Evolutionary conservation across 1,284 basidiomycete genomes (phyloP), one percentile per base, ranked within the genome.

Genomic region (Laetiporus sulphureus): DNA sequence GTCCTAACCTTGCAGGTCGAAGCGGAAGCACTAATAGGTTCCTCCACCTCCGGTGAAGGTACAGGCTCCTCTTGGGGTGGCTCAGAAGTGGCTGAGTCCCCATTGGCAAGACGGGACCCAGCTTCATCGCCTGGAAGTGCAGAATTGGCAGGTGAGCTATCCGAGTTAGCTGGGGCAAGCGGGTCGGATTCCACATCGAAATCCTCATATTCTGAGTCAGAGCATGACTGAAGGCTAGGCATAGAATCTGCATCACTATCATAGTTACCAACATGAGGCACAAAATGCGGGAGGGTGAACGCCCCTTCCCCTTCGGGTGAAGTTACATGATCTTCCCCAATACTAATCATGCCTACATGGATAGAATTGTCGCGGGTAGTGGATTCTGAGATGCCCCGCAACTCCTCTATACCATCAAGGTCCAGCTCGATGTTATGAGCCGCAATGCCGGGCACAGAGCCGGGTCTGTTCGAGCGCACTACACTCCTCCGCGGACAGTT

Each of bases 361-460:
- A 13, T 13, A 27, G 25, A 27, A 27, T 7, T 27, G 13, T 8
- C 13, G 25, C 25, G 13, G 13, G 25, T 27, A 13, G 25, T 27
- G 13, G 25, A 27, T 13, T 27, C 25, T 7, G 8, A 8, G 13
- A 27, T 7, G 7, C 8, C 13, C 13, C 13, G 7, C 8, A 27
- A 13, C 8, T 27, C 13, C 13, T 27, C 25, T 7, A 13, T 13
- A 12, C 22, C 21, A n/a, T 36, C 27, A 18, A 13, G 18, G 13
- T 27, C 5, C 2, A 36, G 23, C 7, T 35, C 19, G 18, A 41
- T 36, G 18, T 36, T 38, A 25, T 33, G 34, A 8, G 15, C 8
- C 16, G 41, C 15, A 15, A 43, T 21, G 23, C 41, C 41, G 2
- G 41, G 41, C n/a, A 36, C 21, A 13, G 33, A 32, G 4, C 41